phyloP scores from a whole-genome alignment of 148 eudicot genomes.

The Camellia lanceoleosa region DNA sequence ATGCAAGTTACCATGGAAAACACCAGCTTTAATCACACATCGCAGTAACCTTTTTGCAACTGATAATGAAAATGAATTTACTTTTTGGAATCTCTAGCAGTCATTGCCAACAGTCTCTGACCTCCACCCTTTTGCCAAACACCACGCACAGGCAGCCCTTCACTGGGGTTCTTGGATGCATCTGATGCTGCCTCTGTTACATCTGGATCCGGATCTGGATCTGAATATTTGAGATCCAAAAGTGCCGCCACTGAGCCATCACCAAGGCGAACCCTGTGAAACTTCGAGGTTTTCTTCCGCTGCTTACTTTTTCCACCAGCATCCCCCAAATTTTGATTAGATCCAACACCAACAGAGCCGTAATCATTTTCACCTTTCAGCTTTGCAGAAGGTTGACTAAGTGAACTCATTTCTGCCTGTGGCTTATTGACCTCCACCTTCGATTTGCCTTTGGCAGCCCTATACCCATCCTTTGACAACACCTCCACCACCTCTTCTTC shows the following conservation, averaged over 20 bases:
- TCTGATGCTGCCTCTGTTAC: constrained; percentile 19
- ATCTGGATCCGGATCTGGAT: constrained; percentile 36
- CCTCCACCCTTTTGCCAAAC: constrained; percentile 82
- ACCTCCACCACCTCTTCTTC: constrained; percentile 78
- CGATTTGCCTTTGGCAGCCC: constrained; percentile 54
- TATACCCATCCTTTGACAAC: constrained; percentile 77
- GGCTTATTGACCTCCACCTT: constrained; percentile 25
- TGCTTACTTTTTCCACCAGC: constrained; percentile 51
- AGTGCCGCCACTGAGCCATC: constrained; percentile 61
- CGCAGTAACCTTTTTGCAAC: too few relatives aligned
- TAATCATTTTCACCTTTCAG: constrained; percentile 16
- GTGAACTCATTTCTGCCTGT: constrained; percentile 21
- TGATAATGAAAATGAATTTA: neutral
- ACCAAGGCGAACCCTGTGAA: constrained; percentile 66
- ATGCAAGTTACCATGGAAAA: neutral
- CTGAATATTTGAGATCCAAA: constrained; percentile 43
- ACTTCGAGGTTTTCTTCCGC: constrained; percentile 83
- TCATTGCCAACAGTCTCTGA: constrained; percentile 53
- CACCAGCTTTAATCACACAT: too few relatives aligned
- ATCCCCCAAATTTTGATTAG: constrained; percentile 30
- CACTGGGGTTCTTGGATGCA: constrained; percentile 25
- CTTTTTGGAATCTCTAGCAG: constrained; percentile 31
- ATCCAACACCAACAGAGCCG: constrained; percentile 20
- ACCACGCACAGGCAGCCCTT: constrained; percentile 52
- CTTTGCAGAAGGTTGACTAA: constrained; percentile 23